These are phyloP conservation scores for Novymonas esmeraldas DNA, from an alignment of 208 protist genomes.

Conservation along the genomic window DNA sequence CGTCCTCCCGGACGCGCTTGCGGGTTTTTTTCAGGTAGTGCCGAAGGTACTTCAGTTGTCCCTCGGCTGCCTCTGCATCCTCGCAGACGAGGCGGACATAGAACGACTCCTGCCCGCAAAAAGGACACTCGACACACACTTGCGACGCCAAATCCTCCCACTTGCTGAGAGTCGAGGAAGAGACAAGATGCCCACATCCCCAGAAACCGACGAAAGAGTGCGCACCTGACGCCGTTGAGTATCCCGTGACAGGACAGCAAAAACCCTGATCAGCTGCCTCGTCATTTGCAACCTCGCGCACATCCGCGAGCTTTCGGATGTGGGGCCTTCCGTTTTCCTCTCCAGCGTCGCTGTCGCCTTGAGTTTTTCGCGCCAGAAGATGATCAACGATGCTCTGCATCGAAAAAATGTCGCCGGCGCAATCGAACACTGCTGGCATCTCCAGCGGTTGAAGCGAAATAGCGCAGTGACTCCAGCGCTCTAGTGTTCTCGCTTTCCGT, in stretches of 20 bases:
- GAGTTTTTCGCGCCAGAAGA: conserved; percentile 36
- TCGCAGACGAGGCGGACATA: conserved; percentile 46
- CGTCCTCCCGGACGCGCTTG: conserved; percentile 9
- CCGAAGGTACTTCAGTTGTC: conserved; percentile 27
- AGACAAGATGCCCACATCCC: conserved; percentile 78
- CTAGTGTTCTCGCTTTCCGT: conserved; percentile 14
- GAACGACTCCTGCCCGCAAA: conserved; percentile 41
- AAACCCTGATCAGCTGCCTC: conserved; percentile 33
- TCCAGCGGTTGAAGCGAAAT: conserved; percentile 61
- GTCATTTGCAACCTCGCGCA: conserved; percentile 54
- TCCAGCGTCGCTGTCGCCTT: background rate
- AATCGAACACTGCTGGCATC: conserved; percentile 64
- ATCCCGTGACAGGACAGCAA: conserved; percentile 63
- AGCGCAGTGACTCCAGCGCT: conserved; percentile 67
- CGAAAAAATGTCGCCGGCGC: conserved; percentile 62
- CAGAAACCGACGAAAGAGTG: conserved; percentile 78
- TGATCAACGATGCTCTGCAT: conserved; percentile 71
- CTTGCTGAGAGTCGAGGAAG: conserved; percentile 24
- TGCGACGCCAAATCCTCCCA: conserved; percentile 12
- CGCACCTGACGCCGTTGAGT: conserved; percentile 45
- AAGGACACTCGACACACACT: conserved; percentile 30
- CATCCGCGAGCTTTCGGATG: conserved; percentile 55
- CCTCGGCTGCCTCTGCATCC: conserved; percentile 22
- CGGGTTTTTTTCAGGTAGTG: conserved; percentile 12
- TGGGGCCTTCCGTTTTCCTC: background rate